A percentile compares a stretch with the other conserved stretches of the same genome.
Conservation (phyloP, 495 filamentous ascomycete genomes). For the Hyaloscypha finlandica region DNA sequence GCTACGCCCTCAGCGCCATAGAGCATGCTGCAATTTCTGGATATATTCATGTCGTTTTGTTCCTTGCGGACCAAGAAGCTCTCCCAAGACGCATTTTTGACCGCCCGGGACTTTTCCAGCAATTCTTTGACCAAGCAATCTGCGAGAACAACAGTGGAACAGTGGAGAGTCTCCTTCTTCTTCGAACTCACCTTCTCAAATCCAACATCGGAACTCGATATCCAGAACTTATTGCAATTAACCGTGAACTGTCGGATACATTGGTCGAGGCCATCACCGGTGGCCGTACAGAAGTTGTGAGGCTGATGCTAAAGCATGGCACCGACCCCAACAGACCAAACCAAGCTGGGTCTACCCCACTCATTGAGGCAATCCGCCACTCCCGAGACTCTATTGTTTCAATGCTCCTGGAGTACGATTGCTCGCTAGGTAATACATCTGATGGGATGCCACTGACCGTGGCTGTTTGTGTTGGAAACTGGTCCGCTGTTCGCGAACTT, state of each 20-base stretch:
- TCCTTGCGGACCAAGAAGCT: not conserved
- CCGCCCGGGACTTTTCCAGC: not conserved
- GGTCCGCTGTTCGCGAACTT: not conserved
- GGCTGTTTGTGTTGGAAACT: slow-evolving; percentile 5
- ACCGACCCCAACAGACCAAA: not conserved
- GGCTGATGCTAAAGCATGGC: not conserved
- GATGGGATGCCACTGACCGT: slow-evolving; percentile 8
- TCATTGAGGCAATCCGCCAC: not conserved
- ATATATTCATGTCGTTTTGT: not conserved
- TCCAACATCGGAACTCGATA: no score
- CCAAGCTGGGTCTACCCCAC: not conserved
- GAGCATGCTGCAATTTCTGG: not conserved
- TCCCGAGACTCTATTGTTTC: not conserved
- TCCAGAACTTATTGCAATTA: no score
- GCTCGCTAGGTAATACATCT: not conserved
- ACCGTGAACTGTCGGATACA: no score
- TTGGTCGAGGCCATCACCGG: not conserved
- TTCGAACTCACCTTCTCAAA: no score
- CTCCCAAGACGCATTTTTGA: not conserved
- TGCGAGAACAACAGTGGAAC: not conserved
- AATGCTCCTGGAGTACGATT: not conserved
- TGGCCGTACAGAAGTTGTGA: not conserved
- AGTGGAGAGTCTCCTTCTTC: slow-evolving; percentile 5
- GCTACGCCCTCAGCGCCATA: not conserved
- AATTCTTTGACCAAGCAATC: slow-evolving; percentile 7